Conservation (phyloP, 169 alveolate genomes). For the Condylostoma magnum region DNA sequence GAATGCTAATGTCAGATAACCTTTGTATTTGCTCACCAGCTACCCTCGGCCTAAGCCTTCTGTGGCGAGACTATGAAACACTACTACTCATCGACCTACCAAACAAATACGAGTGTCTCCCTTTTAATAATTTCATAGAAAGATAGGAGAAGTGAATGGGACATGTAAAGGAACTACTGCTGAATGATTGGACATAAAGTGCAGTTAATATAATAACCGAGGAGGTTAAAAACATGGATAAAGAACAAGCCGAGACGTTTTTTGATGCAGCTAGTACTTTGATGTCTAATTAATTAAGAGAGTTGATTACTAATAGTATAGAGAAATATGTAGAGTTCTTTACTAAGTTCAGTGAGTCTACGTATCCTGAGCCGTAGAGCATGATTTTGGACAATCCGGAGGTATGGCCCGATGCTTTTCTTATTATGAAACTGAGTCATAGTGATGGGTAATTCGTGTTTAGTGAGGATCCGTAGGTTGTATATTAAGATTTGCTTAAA, state of each 20-base stretch:
- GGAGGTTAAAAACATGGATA: conserved; percentile 67
- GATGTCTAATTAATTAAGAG: conserved; percentile 73
- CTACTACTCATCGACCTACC: conserved; percentile 65
- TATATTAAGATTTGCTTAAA: conserved; percentile 38
- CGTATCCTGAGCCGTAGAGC: conserved; percentile 54
- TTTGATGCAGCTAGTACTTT: conserved; percentile 73
- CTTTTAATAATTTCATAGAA: conserved; percentile 52
- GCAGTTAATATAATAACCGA: conserved; percentile 63
- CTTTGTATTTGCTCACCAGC: conserved; percentile 64
- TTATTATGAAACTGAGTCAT: conserved; percentile 46
- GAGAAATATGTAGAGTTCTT: conserved; percentile 61
- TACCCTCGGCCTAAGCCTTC: conserved; percentile 55
- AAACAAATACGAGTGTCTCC: conserved; percentile 61
- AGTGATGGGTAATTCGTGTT: conserved; percentile 50
- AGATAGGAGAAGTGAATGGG: conserved; percentile 48
- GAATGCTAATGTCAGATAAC: conserved; percentile 66
- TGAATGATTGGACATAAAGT: conserved; percentile 69
- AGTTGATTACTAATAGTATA: conserved; percentile 57
- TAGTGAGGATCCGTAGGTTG: conserved; percentile 43
- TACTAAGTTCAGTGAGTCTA: conserved; percentile 45
- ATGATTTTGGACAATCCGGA: conserved; percentile 49
- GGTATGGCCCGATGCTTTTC: conserved; percentile 64
- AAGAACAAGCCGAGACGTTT: conserved; percentile 65
- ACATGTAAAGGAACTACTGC: conserved; percentile 52
- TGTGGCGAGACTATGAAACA: conserved; percentile 69